A percentile compares a stretch with the other conserved stretches of the same genome.
Conservation (phyloP, 2,329 filamentous ascomycete genomes). For the Aschersonia sp. region DNA sequence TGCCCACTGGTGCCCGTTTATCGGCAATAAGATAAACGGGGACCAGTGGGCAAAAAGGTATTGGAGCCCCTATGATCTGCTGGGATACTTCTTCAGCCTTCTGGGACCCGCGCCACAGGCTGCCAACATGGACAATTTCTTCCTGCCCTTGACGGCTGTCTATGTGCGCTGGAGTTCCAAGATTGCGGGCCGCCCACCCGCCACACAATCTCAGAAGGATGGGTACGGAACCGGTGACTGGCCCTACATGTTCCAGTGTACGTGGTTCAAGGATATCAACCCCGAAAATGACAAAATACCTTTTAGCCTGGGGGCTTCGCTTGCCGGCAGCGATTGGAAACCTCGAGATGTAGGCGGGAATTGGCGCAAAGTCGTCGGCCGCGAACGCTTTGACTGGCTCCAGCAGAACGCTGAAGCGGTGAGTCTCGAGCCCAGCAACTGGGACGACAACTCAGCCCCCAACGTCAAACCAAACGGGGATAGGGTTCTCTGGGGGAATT, state of each 20-base stretch:
- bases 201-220: background rate
- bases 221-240: background rate
- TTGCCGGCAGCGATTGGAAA: background rate
- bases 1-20: background rate
- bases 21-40: too few species aligned
- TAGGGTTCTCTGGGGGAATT: background rate
- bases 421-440: background rate
- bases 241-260: constrained; percentile 5
- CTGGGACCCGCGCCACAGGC: constrained; percentile 2
- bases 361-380: background rate
- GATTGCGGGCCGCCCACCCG: background rate
- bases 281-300: background rate
- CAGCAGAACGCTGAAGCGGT: background rate
- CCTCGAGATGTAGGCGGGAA: background rate
- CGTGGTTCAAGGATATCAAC: background rate
- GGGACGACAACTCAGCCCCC: background rate
- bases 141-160: constrained; percentile 3
- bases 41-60: background rate
- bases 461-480: background rate
- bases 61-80: constrained; percentile 4
- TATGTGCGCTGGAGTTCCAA: constrained; percentile 1
- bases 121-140: constrained; percentile 2
- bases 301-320: constrained; percentile 3
- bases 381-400: background rate
- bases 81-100: constrained; percentile 2